Percentiles rank a stretch among this genome's conserved stretches.
These are phyloP conservation scores for Phellinidium pouzarii DNA, from an alignment of 1,284 basidiomycete genomes.

Conservation along the genomic window DNA sequence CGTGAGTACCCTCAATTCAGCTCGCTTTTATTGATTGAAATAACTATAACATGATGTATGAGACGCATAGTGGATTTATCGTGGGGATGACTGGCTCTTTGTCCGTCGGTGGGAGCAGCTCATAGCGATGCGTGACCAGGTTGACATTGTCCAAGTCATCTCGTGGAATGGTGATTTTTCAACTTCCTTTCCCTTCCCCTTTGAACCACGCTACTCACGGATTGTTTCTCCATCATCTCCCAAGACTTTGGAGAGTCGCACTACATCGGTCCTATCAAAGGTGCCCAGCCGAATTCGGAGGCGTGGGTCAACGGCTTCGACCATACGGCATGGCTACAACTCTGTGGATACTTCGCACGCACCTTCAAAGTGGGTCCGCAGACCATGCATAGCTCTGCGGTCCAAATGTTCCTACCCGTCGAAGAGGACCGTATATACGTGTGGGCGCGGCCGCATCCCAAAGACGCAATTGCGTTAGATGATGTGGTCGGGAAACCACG, in stretches of 20 bases:
- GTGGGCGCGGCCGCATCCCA: constrained; percentile 70
- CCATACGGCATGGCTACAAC: constrained; percentile 58
- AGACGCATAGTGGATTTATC: constrained; percentile 49
- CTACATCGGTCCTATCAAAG: constrained; percentile 64
- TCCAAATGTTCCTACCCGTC: constrained; percentile 54
- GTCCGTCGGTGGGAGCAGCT: constrained; percentile 69
- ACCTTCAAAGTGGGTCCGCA: constrained; percentile 66
- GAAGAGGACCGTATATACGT: constrained; percentile 60
- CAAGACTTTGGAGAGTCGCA: constrained; percentile 49
- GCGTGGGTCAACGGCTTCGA: constrained; percentile 62
- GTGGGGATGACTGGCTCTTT: constrained; percentile 60
- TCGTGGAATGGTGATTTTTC: constrained; percentile 46
- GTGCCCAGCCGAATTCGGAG: constrained; percentile 55
- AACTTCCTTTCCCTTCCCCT: neutral
- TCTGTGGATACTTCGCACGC: constrained; percentile 64
- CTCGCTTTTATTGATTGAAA: neutral
- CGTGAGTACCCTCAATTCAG: constrained; percentile 27
- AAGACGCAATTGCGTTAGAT: constrained; percentile 39
- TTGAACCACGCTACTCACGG: neutral
- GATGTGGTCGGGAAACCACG: constrained; percentile 50
- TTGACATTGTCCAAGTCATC: constrained; percentile 55
- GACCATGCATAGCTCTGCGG: no score
- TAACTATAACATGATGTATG: neutral
- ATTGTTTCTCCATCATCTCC: neutral
- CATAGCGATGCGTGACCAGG: constrained; percentile 48